phyloP scores from a whole-genome alignment of 2,329 filamentous ascomycete genomes.

The Aspergillus sp. region DNA sequence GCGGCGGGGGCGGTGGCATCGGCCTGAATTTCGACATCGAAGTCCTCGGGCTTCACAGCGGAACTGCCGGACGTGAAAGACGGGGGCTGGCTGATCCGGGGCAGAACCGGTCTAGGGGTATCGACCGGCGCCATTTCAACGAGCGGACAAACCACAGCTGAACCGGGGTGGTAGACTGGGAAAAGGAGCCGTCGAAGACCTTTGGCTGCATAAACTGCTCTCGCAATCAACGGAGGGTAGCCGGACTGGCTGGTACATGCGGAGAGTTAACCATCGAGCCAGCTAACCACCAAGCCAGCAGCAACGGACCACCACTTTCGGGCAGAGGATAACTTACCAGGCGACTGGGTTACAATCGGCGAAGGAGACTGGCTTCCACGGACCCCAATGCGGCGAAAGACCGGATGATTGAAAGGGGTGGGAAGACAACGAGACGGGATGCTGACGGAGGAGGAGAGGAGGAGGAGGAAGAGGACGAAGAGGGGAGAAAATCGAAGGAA shows the following conservation, averaged over 20 bases:
- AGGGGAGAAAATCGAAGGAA: constrained; percentile 4
- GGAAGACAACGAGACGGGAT: background rate
- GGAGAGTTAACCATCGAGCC: too few species aligned
- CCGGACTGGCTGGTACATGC: too few species aligned
- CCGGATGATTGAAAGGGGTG: background rate
- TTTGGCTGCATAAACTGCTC: constrained; percentile 28
- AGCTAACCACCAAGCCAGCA: too few species aligned
- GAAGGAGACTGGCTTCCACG: constrained; percentile 3
- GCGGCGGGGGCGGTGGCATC: constrained; percentile 9
- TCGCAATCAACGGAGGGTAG: constrained; percentile 1
- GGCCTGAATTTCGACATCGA: constrained; percentile 21
- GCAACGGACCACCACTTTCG: constrained; percentile 5
- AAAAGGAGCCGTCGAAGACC: constrained; percentile 13
- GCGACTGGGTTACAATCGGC: background rate
- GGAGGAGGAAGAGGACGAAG: constrained; percentile 2
- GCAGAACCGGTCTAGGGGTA: constrained; percentile 10
- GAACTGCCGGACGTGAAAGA: constrained; percentile 14
- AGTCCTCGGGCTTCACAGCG: constrained; percentile 12
- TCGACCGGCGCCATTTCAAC: constrained; percentile 30
- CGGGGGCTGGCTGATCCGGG: constrained; percentile 10
- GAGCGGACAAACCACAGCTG: constrained; percentile 28
- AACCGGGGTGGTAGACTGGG: constrained; percentile 20
- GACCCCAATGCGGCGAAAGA: background rate
- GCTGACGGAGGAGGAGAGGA: constrained; percentile 2
- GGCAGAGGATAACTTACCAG: background rate